phyloP scores from a whole-genome alignment of 2,329 filamentous ascomycete genomes.

The Claviceps fusiformis region DNA sequence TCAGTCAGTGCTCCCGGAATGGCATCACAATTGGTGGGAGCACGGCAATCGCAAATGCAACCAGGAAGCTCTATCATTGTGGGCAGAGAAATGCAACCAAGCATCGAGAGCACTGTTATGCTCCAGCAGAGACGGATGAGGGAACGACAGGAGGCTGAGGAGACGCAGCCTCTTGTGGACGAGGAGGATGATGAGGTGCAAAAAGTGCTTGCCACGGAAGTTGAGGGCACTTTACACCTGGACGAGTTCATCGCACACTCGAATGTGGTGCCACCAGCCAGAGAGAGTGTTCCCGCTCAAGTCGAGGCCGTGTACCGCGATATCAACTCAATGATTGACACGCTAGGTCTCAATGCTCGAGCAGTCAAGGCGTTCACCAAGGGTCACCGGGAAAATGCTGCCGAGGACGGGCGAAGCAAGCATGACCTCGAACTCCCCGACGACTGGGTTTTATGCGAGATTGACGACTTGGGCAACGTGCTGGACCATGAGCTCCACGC shows the following conservation, averaged over 20 bases:
- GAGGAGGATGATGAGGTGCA: conserved; percentile 59
- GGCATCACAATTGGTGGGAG: conserved; percentile 38
- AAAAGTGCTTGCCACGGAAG: conserved; percentile 43
- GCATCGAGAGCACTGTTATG: conserved; percentile 32
- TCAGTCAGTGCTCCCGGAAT: conserved; percentile 48
- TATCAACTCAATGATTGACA: conserved; percentile 90
- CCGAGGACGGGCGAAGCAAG: conserved; percentile 41
- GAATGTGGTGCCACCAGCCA: conserved; percentile 37
- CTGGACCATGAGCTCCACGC: conserved; percentile 50
- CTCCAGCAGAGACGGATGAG: conserved; percentile 37
- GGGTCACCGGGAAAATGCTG: conserved; percentile 47
- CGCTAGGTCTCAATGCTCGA: conserved; percentile 67
- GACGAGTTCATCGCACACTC: conserved; percentile 55
- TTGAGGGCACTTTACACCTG: conserved; percentile 47
- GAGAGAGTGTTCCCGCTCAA: conserved; percentile 46
- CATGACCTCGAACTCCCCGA: conserved; percentile 56
- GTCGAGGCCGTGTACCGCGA: conserved; percentile 61
- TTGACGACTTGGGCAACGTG: conserved; percentile 52
- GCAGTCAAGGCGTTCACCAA: conserved; percentile 53
- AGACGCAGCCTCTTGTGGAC: conserved; percentile 44
- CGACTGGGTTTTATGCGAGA: conserved; percentile 64
- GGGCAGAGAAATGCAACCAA: conserved; percentile 20
- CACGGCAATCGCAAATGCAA: conserved; percentile 24
- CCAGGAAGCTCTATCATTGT: conserved; percentile 26
- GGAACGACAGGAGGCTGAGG: conserved; percentile 42